phyloP scores from a whole-genome alignment of 192 early-diverging fungal species.

The Coemansia sp. region DNA sequence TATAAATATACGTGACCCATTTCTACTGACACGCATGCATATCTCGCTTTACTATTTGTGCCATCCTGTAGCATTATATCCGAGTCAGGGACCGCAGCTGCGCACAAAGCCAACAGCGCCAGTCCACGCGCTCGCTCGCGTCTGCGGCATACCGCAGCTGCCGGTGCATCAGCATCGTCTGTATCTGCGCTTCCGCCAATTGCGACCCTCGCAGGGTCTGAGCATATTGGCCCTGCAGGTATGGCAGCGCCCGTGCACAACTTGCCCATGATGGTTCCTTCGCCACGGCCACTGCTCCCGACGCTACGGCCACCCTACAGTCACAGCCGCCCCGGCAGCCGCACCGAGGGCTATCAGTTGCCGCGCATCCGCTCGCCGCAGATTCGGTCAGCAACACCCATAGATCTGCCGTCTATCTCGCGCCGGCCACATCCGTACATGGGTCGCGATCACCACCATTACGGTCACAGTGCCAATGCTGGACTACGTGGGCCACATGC shows the following conservation, averaged over 20 bases:
- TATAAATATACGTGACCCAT: slow-evolving; percentile 5
- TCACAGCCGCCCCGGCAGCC: slow-evolving; percentile 21
- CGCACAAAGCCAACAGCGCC: slow-evolving; percentile 9
- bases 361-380: slow-evolving; percentile 42
- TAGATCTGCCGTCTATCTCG: slow-evolving; percentile 36
- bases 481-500: background rate
- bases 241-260: background rate
- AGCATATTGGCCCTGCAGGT: slow-evolving; percentile 2
- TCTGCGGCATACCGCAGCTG: slow-evolving; percentile 3
- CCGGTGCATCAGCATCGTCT: background rate
- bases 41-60: background rate
- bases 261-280: slow-evolving; percentile 5
- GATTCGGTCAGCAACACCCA: slow-evolving; percentile 19
- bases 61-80: slow-evolving; percentile 38
- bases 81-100: slow-evolving; percentile 21
- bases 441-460: slow-evolving; percentile 9
- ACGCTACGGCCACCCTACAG: slow-evolving; percentile 34
- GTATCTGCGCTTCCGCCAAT: slow-evolving; percentile 32
- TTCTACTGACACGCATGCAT: slow-evolving; percentile 11
- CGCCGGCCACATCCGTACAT: slow-evolving; percentile 44
- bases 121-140: slow-evolving; percentile 15
- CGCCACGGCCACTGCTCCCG: slow-evolving; percentile 14
- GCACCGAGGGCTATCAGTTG: slow-evolving; percentile 22
- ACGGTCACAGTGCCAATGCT: background rate
- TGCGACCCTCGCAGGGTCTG: slow-evolving; percentile 11